A percentile compares a stretch with the other conserved stretches of the same genome.
Conservation (phyloP, 176 grass and related monocot species). For the Lolium multiflorum region DNA sequence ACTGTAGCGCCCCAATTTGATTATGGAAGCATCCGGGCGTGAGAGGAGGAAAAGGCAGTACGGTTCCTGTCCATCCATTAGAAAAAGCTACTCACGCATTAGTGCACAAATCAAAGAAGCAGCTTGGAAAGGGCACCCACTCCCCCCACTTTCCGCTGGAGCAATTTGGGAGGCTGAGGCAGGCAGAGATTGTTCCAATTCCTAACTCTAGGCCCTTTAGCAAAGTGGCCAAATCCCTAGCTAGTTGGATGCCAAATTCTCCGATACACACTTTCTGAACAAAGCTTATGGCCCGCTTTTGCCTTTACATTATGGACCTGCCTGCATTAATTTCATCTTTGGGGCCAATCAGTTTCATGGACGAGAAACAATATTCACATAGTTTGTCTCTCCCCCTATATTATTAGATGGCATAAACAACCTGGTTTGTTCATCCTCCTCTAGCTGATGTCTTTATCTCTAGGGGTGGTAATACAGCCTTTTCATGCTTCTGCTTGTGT, state of each 20-base stretch:
- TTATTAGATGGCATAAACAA: not conserved
- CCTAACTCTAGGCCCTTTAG: not conserved
- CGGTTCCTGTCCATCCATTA: constrained; percentile 2
- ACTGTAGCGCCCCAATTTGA: not conserved
- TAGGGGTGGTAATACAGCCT: not conserved
- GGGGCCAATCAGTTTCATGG: constrained; percentile 1
- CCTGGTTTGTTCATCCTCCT: constrained; percentile 1
- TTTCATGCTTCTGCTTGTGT: not conserved
- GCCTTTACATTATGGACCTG: not conserved
- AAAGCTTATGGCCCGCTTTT: not conserved
- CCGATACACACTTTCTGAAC: not conserved
- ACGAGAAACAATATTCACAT: not conserved
- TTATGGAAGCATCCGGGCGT: not conserved
- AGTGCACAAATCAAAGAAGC: not conserved
- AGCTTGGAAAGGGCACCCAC: not conserved
- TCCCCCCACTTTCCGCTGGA: not conserved
- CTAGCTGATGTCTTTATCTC: not conserved
- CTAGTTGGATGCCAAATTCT: constrained; percentile 9
- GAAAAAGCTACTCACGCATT: not conserved
- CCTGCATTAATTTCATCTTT: not conserved
- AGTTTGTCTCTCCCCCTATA: not conserved
- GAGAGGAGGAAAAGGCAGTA: not conserved
- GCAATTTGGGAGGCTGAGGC: constrained; percentile 36
- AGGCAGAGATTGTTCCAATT: constrained; percentile 9
- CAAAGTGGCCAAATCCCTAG: not conserved